phyloP scores from a whole-genome alignment of 2,329 filamentous ascomycete genomes.

The Herpotrichia juniperi region DNA sequence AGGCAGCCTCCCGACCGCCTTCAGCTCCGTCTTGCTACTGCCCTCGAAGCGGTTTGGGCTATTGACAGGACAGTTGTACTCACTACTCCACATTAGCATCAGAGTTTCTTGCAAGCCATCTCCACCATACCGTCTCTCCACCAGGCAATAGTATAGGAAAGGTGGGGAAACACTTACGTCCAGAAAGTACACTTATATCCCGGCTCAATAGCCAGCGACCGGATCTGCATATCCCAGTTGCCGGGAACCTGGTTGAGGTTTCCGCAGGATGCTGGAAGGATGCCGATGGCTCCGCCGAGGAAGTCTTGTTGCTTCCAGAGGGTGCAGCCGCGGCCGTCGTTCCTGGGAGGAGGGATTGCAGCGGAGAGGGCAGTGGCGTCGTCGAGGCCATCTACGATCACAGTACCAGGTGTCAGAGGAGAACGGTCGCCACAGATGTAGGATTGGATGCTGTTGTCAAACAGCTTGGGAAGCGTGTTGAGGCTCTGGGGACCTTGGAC shows the following conservation, averaged over 20 bases:
- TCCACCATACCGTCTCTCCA: no score
- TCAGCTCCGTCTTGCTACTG: no score
- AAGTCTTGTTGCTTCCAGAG: constrained; percentile 16
- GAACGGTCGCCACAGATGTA: neutral
- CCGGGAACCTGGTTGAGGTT: constrained; percentile 25
- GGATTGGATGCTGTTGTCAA: neutral
- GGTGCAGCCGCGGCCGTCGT: constrained; percentile 16
- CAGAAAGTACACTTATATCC: constrained; percentile 26
- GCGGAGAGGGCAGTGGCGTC: no score
- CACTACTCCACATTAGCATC: no score
- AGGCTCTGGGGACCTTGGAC: neutral
- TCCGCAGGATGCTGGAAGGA: constrained; percentile 18
- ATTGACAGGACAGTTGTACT: no score
- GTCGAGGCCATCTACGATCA: neutral
- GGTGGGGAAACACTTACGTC: no score
- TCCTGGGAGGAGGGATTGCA: no score
- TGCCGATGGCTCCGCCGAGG: constrained; percentile 10
- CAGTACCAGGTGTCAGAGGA: neutral
- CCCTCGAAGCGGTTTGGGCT: no score
- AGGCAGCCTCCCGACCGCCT: no score
- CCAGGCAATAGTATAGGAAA: no score
- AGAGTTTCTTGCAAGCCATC: no score
- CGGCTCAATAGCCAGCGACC: constrained; percentile 19
- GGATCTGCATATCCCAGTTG: constrained; percentile 19
- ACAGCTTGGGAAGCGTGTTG: neutral